Conservation (phyloP, 2,329 filamentous ascomycete species). For the Fusarium sublunatum region DNA sequence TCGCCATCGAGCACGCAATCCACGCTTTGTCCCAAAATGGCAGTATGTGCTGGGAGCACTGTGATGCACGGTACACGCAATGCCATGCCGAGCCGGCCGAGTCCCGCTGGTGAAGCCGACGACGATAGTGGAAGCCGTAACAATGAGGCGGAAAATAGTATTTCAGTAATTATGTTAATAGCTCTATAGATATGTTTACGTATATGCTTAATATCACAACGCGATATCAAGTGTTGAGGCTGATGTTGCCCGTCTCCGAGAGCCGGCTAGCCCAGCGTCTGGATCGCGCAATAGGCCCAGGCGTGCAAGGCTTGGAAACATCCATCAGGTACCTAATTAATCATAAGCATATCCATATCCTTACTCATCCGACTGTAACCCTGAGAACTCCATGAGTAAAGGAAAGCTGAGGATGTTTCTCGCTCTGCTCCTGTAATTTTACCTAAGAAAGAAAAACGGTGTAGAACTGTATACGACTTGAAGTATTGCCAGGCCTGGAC, state of each 20-base stretch:
- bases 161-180: neutral
- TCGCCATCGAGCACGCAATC: constrained; percentile 37
- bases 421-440: neutral
- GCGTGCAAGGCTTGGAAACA: neutral
- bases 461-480: neutral
- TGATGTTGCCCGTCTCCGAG: constrained; percentile 9
- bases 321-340: neutral
- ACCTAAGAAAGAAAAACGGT: neutral
- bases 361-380: neutral
- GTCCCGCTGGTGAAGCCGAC: constrained; percentile 19
- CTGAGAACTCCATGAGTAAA: neutral
- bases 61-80: constrained; percentile 13
- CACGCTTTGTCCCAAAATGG: constrained; percentile 27
- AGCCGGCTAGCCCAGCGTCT: constrained; percentile 16
- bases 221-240: too few relatives aligned
- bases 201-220: neutral
- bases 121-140: neutral
- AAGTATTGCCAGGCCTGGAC: neutral
- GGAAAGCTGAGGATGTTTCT: neutral
- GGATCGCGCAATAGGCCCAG: constrained; percentile 8
- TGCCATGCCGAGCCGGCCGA: constrained; percentile 34
- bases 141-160: neutral
- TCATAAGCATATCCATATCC: neutral
- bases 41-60: constrained; percentile 9
- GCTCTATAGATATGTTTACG: too few relatives aligned